Base-by-base conservation (phyloP, 495 filamentous ascomycete genomes). In the Tuber brumale region DNA sequence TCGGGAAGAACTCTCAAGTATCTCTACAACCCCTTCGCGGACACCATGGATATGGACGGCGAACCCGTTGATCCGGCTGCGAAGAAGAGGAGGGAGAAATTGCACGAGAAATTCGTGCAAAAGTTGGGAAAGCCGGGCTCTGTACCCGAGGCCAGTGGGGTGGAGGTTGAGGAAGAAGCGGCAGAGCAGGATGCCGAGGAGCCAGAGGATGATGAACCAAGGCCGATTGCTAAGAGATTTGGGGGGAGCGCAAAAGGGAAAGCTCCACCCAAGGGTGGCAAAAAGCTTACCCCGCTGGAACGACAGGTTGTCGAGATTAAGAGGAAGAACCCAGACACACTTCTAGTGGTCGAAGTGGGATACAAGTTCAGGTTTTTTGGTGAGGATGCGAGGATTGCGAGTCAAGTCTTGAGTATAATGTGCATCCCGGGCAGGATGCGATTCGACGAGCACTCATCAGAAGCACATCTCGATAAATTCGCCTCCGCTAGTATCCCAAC, bases 281-380 rank as follows among this genome's bases (percentile, higher is more conserved):
- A 88, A 41, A 97, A 97, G 81, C 88, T 99, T 70, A 99, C 96
- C 8, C 95, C 95, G 0, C 90, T 99, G 91, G 95, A 97, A 83
- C 90, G 92, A 70, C 95, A 98, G 79, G 90, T 96, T 48, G 87
- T 99, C 21, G 93, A 97, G 31, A 97, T 99, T 80, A 99, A 99
- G 85, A 88, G 90, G 74, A 93, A 94, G 77, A 89, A 98, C 83
- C 91, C 94, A 86, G 94, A 97, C 80, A 95, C 94, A 0, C 75
- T 98, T 14, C 84, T 99, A 57, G 89, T 97, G 4, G 89, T 97
- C 31, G 94, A 99, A 81, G 95, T 99, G 8, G 95, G 95, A 42
- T 99, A 99, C 83, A 99, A 99, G 83, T 99, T 95, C 86, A 89
- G 91, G 66, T 97, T 99, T 86, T 97, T 97, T 81, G 95, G 96